Evolutionary conservation across 1,284 basidiomycete genomes (phyloP), one percentile per base, ranked within the genome.

Genomic region (Phlebopus sp.): DNA sequence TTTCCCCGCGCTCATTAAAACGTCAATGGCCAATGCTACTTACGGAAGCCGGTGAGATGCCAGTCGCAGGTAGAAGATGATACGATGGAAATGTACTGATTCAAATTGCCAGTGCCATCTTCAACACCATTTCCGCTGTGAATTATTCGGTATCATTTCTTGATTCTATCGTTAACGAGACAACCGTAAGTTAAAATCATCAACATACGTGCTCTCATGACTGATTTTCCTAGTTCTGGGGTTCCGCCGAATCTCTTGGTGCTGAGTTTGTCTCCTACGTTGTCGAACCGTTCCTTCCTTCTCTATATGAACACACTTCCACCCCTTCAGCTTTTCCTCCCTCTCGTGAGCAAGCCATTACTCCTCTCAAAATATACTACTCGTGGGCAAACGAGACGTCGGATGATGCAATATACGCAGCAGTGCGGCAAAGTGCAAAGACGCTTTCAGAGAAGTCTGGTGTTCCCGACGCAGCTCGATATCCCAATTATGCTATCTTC

Each of bases 241-340:
- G 42, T 23, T 17, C 30, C 1, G 27, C 6, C 0, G 0, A 35
- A 21, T 42, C 34, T 1, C 47, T 52, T 14, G 2, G 17, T 15
- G 36, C 18, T 6, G n/a, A 42, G 6, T 64, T 69, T 45, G 55
- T 67, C 49, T 77, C 75, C 10, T 82, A 80, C 55, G 74, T 70
- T 46, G 68, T 81, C 49, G 79, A 84, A 51, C 76, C 78, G 4
- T 82, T 83, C 72, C 67, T 79, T 4, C 60, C 74, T 1, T 59
- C 57, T 18, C 55, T 78, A 49, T 71, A 77, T 56, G 59, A 61
- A 2, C 73, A 79, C 55, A 68, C 62, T 42, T 49, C 62, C 11
- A 62, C 59, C 4, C 54, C 59, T 3, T 68, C 77, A 2, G 78
- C 78, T 0, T 82, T 72, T 56, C 79, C 78, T 5, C 73, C 76